Base-by-base conservation (phyloP, 2,329 filamentous ascomycete species). In the Aspergillus udagawae region DNA sequence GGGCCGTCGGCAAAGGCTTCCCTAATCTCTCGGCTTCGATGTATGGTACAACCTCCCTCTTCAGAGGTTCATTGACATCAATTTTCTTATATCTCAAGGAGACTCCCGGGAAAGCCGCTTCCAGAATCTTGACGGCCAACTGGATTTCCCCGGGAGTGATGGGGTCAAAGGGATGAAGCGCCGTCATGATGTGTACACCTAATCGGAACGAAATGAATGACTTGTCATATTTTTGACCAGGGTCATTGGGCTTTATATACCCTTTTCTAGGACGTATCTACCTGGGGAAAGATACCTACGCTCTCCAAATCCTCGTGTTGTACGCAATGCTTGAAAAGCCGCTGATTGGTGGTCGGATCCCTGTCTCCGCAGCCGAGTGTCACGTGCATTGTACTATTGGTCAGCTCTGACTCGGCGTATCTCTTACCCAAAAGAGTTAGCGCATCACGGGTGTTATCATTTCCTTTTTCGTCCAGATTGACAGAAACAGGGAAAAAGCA, bases 41-140 rank as follows among this genome's bases (percentile, higher is more conserved):
- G 68, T 87, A 88, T n/a, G 80, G 79, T 6, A 86, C 67, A 60
- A 80, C 77, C 61, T 83, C 78, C 41, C 75, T 75, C 76, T 89
- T 89, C 42, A 79, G 76, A 3, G 86, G 86, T 65, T 89, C 86
- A 52, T 86, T 80, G 3, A 89, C 77, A 23, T 84, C 89, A 52
- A 91, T 82, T 63, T 82, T 83, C 74, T 90, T 90, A 79, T 85
- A 86, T 5, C 77, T 73, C 29, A 79, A 60, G 27, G 65, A 57
- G 5, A 73, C 66, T 2, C 68, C 69, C 1, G 73, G 72, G 51
- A 76, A 75, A 23, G 72, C 63, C 2, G 67, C 63, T 63, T 75
- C 62, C 28, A 77, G 61, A 55, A 77, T 63, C 54, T 70, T 71
- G 20, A 72, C 73, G n/a, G 72, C 73, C 54, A 76, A 57, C 57